A percentile compares a stretch with the other conserved stretches of the same genome.
Conservation (phyloP, 2,329 filamentous ascomycete genomes). For the Blastomyces emzantsi region DNA sequence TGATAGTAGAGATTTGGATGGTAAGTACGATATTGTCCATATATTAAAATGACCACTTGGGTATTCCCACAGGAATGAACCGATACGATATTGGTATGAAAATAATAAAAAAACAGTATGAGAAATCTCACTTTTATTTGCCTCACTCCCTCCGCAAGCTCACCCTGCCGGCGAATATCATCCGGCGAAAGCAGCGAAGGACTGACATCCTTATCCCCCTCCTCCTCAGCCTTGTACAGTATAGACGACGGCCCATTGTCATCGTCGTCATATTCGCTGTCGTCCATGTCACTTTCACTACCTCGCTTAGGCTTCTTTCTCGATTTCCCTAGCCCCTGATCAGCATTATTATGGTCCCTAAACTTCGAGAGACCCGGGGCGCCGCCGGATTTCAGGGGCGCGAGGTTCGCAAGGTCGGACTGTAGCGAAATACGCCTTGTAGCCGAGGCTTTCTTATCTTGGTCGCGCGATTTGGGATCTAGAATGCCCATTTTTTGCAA, state of each 20-base stretch:
- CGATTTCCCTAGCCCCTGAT: constrained; percentile 44
- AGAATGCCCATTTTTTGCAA: constrained; percentile 93
- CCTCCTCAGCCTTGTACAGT: constrained; percentile 55
- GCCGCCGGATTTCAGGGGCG: constrained; percentile 74
- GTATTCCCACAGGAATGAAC: background rate
- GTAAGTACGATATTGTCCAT: background rate
- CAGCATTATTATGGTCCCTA: constrained; percentile 53
- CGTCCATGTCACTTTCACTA: constrained; percentile 60
- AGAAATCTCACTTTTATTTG: constrained; percentile 54
- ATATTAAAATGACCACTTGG: background rate
- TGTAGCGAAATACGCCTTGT: constrained; percentile 74
- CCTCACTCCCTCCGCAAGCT: constrained; percentile 54
- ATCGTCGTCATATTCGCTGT: constrained; percentile 48
- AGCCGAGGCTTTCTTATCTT: constrained; percentile 51
- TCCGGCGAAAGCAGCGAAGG: constrained; percentile 47
- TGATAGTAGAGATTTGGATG: constrained; percentile 23
- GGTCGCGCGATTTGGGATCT: constrained; percentile 51
- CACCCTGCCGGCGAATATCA: constrained; percentile 51
- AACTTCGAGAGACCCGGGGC: constrained; percentile 87
- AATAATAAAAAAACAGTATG: background rate
- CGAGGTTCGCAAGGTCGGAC: constrained; percentile 75
- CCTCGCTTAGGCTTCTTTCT: constrained; percentile 54
- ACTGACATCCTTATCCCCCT: constrained; percentile 42
- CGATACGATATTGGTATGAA: background rate
- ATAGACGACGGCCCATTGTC: constrained; percentile 57